Evolutionary conservation across 2,329 filamentous ascomycete species (phyloP).

Genomic region (Penicillium palitans): DNA sequence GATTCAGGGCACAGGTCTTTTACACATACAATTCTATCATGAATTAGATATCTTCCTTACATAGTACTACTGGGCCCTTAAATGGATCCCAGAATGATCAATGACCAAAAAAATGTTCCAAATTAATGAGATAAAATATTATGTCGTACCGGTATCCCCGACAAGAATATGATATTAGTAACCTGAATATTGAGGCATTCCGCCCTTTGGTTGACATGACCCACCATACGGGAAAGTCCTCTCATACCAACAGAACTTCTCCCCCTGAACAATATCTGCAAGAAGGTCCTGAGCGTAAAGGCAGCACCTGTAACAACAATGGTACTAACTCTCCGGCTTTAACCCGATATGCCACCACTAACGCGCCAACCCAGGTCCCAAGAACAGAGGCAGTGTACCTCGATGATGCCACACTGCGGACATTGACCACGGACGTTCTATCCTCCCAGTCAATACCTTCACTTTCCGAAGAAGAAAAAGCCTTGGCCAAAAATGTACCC

Average conservation of each 20-base stretch:
- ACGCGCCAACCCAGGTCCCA: slow-evolving; percentile 3
- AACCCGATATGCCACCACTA: background rate
- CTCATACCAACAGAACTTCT: background rate
- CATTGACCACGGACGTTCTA: slow-evolving; percentile 22
- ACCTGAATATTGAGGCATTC: background rate
- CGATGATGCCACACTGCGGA: slow-evolving; percentile 25
- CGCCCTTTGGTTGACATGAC: slow-evolving; percentile 1
- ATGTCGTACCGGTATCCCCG: background rate
- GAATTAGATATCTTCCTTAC: background rate
- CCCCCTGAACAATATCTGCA: background rate
- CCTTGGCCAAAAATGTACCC: slow-evolving; percentile 22
- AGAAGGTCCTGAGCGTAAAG: background rate
- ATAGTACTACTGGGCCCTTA: background rate
- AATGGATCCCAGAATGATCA: background rate
- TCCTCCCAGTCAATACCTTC: slow-evolving; percentile 23
- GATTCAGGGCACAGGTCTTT: background rate
- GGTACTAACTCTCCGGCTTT: background rate
- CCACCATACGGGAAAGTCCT: background rate
- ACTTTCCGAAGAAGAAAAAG: slow-evolving; percentile 22
- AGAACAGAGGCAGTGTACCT: slow-evolving; percentile 30
- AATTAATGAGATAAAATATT: background rate
- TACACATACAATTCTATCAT: background rate
- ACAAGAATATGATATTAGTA: background rate
- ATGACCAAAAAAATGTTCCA: background rate
- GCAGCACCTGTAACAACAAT: background rate